Evolutionary conservation across 179 eudicot genomes (phyloP), one percentile per base, ranked within the genome.

Genomic region (Vitellaria paradoxa): DNA sequence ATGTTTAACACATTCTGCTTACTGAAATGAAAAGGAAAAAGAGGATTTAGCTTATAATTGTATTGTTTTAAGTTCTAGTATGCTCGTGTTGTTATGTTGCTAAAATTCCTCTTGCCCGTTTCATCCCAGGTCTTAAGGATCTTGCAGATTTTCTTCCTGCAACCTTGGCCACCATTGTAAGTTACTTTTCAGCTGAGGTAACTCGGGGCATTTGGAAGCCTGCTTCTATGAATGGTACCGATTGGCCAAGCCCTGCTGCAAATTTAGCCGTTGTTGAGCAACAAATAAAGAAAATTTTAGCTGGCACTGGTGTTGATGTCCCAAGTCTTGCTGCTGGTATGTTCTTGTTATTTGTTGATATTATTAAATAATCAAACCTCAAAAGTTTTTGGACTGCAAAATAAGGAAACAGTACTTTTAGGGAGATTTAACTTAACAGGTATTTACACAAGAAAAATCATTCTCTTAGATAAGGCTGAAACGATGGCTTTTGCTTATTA

Each of bases 191-290:
- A 60, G 99, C 99, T 74, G 99, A 96, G 82, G 98, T 94, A 75
- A 94, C 97, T 61, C 87, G 99, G 46, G 98, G 99, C 62, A 77
- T 96, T 72, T 96, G 99, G 99, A 96, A 92, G 86, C 98, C 97
- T 21, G 99, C 92, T 79, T 84, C 81, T 62, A 96, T 96, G 99
- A 96, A 96, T 78, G 99, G 99, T 84, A 89, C 98, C 66, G 99
- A 94, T 86, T 96, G 99, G 99, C 99, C 99, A 40, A 96, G 99
- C 86, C 99, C 99, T 71, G 97, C 91, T 68, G 97, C 94, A 74
- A 93, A 91, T 85, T 81, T 96, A 64, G 86, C 97, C 69, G 79
- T 83, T 73, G 97, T 94, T 18, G 99, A 92, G 87, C 90, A 92
- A 64, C 97, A 89, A 79, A 96, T 96, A 68, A 87, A 88, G 78